Base-by-base conservation (phyloP, 768 basidiomycete genomes). In the Dendrothele bispora region DNA sequence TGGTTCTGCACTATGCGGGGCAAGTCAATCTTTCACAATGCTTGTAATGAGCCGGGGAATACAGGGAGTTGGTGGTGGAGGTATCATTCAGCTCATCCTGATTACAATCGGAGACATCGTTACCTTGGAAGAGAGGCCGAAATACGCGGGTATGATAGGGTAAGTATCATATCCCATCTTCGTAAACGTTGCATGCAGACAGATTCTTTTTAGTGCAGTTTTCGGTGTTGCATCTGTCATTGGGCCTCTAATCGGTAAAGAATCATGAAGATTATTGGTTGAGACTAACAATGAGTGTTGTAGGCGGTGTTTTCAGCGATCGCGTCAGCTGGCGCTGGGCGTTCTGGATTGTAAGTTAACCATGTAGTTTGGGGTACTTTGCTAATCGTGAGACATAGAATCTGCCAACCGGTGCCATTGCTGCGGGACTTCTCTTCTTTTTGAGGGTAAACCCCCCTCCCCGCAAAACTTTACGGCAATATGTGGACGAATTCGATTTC, bases 61-160 rank as follows among this genome's bases (percentile, higher is more conserved):
- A n/a, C 91, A 92, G 60, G 91, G 91, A 6, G 81, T 91, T 25
- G 90, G 90, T 17, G 88, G 87, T 5, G 88, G 88, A 10, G 89
- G 87, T 4, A 84, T 91, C 49, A 70, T 89, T 15, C 86, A 87
- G 58, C 69, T 90, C 52, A 68, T 86, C 8, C 77, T 83, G 39
- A 91, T 91, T 56, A 87, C 81, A 2, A 82, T 90, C 34, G 80
- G 84, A 32, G 92, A 95, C 64, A 91, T 95, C 28, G 86, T 91
- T 0, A 80, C 89, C 0, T 64, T 95, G 28, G 71, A 82, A 67
- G 83, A 90, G 87, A 86, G 91, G 58, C 91, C 86, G 3, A 85
- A 88, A 53, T 92, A 83, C 55, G 80, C 80, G 24, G 90, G 89
- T 3, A 65, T 83, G 2, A 65, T 90, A 32, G 88, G 80, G 7